A percentile compares a stretch with the other conserved stretches of the same genome.
These are phyloP conservation scores for Malus domestica DNA, from an alignment of 306 rosid genomes.

Conservation along the genomic window ASM211411v1 NC_041805.1:6640001-6640500, in stretches of 20 bases:
- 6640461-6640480: no score
- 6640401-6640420: no score
- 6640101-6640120: slow-evolving; percentile 3
- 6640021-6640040: slow-evolving; percentile 22
- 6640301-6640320: no score
- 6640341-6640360: no score
- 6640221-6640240: slow-evolving; percentile 21
- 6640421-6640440: no score
- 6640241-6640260: slow-evolving; percentile 14
- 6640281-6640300: neutral
- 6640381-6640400: no score
- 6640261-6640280: slow-evolving; percentile 8
- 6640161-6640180: slow-evolving; percentile 23
- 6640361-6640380: no score
- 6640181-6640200: slow-evolving; percentile 17
- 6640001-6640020: slow-evolving; percentile 25
- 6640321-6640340: no score
- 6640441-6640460: no score
- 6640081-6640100: slow-evolving; percentile 15
- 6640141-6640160: neutral
- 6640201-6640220: slow-evolving; percentile 14
- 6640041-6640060: slow-evolving; percentile 9
- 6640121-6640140: slow-evolving; percentile 20
- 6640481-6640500: neutral
- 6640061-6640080: slow-evolving; percentile 16